Conservation (phyloP, 805 yeast species). For the Saccharomyces paradoxus region DNA sequence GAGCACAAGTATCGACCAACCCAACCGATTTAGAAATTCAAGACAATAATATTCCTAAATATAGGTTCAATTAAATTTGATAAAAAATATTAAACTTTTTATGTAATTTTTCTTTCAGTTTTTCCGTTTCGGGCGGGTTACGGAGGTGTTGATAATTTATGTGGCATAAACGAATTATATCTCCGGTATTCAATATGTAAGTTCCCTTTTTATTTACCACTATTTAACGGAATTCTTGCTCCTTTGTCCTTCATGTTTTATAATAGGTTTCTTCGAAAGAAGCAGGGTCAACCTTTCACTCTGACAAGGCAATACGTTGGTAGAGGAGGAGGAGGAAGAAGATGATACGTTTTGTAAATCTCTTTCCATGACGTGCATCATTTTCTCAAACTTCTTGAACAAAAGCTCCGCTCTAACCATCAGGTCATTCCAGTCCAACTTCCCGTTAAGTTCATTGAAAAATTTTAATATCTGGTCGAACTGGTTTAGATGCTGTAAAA, state of each 20-base stretch:
- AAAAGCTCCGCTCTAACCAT: conserved; percentile 78
- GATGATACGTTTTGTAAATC: conserved; percentile 20
- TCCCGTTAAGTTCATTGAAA: conserved; percentile 81
- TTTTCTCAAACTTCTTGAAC: conserved; percentile 70
- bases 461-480: conserved; percentile 91
- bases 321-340: conserved; percentile 3
- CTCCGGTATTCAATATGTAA: not conserved
- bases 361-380: conserved; percentile 71
- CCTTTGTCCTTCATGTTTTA: conserved; percentile 47
- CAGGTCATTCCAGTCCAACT: conserved; percentile 65
- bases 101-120: not conserved
- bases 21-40: not conserved
- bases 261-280: conserved; percentile 51
- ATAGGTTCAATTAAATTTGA: not conserved
- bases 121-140: not conserved
- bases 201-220: not conserved
- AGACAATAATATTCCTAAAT: not conserved
- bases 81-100: not conserved
- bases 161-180: not conserved
- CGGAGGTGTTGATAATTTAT: not conserved
- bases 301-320: conserved; percentile 9
- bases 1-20: not conserved
- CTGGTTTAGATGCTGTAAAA: conserved; percentile 60
- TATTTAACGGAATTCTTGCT: conserved; percentile 20
- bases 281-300: conserved; percentile 43